These are phyloP conservation scores for Stagonosporopsis cucurbitacearum DNA, from an alignment of 2,329 filamentous ascomycete genomes.

Conservation along the genomic window DNA sequence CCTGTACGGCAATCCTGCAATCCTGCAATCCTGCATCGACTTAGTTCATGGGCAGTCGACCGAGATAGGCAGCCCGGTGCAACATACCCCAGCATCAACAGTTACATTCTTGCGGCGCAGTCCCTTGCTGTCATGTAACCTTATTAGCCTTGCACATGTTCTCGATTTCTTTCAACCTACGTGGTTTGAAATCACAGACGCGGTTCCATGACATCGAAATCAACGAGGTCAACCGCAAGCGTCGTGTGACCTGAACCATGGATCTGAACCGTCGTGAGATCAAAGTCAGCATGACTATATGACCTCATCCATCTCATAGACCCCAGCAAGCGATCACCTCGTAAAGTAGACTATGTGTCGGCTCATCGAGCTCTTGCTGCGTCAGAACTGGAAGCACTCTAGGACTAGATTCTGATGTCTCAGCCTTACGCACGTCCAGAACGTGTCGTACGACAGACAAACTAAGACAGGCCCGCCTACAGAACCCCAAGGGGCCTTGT, in stretches of 20 bases:
- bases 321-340: background rate
- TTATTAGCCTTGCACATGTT: background rate
- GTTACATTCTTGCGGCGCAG: background rate
- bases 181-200: background rate
- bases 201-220: background rate
- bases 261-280: background rate
- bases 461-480: slow-evolving; percentile 22
- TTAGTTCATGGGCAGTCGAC: background rate
- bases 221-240: background rate
- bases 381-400: slow-evolving; percentile 9
- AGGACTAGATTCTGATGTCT: slow-evolving; percentile 31
- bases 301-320: background rate
- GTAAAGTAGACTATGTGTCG: background rate
- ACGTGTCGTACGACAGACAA: slow-evolving; percentile 26
- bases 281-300: slow-evolving; percentile 10
- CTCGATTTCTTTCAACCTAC: background rate
- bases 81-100: background rate
- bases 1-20: too few species aligned
- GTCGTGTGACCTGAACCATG: background rate
- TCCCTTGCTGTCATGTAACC: slow-evolving; percentile 10
- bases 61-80: background rate
- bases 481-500: slow-evolving; percentile 17
- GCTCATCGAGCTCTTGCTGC: background rate
- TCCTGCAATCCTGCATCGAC: background rate
- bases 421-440: slow-evolving; percentile 41